A percentile compares a stretch with the other conserved stretches of the same genome.
Evolutionary conservation across 495 filamentous ascomycete species (phyloP).

Genomic region (Astrocystis sublimbata): DNA sequence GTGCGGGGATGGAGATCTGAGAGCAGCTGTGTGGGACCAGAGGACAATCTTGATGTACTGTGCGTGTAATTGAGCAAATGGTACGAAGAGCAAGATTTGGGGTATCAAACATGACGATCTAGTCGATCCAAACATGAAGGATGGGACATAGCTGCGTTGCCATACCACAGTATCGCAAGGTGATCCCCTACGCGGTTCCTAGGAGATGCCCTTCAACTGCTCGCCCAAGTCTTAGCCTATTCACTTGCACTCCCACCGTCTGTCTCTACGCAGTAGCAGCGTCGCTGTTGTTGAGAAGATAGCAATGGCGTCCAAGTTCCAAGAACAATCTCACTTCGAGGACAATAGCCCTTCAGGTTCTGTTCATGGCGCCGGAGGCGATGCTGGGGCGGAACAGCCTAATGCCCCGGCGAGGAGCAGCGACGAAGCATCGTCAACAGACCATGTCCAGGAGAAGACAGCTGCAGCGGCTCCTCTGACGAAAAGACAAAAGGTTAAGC

Average conservation of each 20-base stretch:
- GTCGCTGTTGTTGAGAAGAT: slow-evolving; percentile 19
- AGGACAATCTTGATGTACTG: slow-evolving; percentile 7
- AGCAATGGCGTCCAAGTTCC: slow-evolving; percentile 32
- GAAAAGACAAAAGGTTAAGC: slow-evolving; percentile 33
- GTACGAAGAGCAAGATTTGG: slow-evolving; percentile 2
- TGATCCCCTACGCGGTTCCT: neutral
- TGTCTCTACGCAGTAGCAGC: slow-evolving; percentile 1
- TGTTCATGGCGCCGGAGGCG: slow-evolving; percentile 28
- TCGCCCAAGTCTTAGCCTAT: neutral
- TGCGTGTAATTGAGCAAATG: too few species aligned
- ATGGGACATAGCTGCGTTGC: slow-evolving; percentile 4
- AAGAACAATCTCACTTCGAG: slow-evolving; percentile 32
- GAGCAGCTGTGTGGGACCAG: neutral
- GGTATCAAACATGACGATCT: slow-evolving; percentile 5
- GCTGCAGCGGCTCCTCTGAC: slow-evolving; percentile 25
- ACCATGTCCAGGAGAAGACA: slow-evolving; percentile 33
- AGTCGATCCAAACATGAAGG: slow-evolving; percentile 8
- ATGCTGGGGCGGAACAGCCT: slow-evolving; percentile 15
- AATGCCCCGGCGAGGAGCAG: slow-evolving; percentile 21
- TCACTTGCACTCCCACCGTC: slow-evolving; percentile 4
- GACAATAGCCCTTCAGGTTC: slow-evolving; percentile 22
- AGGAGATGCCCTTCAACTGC: neutral
- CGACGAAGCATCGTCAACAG: slow-evolving; percentile 23
- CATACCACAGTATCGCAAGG: neutral
- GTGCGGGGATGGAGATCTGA: slow-evolving; percentile 4